Base-by-base conservation (phyloP, 225 moss, liverwort and hornwort genomes). In the Physcomitrium patens region DNA sequence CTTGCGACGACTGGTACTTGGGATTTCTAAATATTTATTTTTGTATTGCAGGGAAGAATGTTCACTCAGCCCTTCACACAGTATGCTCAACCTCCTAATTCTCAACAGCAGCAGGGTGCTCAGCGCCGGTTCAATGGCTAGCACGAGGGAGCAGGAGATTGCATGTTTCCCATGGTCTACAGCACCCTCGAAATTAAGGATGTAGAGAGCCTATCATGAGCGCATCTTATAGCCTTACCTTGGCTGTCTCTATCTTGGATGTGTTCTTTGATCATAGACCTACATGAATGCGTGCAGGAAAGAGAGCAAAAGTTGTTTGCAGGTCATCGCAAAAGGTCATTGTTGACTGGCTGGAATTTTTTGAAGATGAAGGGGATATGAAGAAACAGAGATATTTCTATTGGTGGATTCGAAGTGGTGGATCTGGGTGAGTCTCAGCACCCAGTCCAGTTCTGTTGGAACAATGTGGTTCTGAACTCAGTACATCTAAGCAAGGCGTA, bases 51-150 rank as follows among this genome's bases (percentile, higher is more conserved):
- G 99, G 95, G 93, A 15, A 90, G 93, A 11, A 78, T 99, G 74
- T 95, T 92, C 69, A 86, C 95, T 3, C 95, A 95, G 81, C 95
- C 95, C 44, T 95, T 99, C 73, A 95, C 99, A 13, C 99, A 99
- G 73, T 99, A 90, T 45, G 88, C 86, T 42, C 95, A 92, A 76
- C 89, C 95, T 59, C 72, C 87, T 26, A 87, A 79, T 65, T 86
- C 89, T 71, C 91, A 90, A 67, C 93, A 93, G 77, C 93, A 88
- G 54, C 93, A 81, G 83, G 84, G 90, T 85, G 78, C 91, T 83
- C 84, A 88, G 90, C 87, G 90, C 72, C 95, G 91, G 53, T 99
- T 91, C 78, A 92, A 89, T 86, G 99, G 99, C 92, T 99, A 90
- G 78, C 84, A 74, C 48, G 22, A 41, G 12, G 64, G 55, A 54